phyloP scores from a whole-genome alignment of 2,329 filamentous ascomycete species.

The Monosporascus ibericus region DNA sequence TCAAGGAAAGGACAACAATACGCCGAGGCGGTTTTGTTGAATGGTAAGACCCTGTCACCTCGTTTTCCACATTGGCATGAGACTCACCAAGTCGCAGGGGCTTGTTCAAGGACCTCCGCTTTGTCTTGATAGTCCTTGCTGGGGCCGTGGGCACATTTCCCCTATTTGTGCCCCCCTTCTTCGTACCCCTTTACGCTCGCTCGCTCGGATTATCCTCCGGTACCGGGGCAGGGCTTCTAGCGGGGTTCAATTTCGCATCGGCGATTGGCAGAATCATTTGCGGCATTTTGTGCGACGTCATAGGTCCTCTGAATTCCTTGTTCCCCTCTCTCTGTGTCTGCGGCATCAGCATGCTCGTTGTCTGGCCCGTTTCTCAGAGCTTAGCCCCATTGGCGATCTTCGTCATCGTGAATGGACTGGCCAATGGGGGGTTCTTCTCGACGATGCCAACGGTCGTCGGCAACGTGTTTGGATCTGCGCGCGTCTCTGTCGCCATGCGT shows the following conservation, averaged over 20 bases:
- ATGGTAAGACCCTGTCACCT: constrained; percentile 30
- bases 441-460: constrained; percentile 58
- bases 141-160: constrained; percentile 53
- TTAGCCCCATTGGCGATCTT: constrained; percentile 50
- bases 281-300: constrained; percentile 46
- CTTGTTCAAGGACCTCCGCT: constrained; percentile 34
- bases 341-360: constrained; percentile 50
- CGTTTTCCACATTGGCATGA: not conserved
- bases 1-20: constrained; percentile 40
- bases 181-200: constrained; percentile 51
- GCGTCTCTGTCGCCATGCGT: constrained; percentile 51
- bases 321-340: constrained; percentile 44
- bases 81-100: not conserved
- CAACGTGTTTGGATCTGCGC: constrained; percentile 50
- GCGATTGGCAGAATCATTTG: constrained; percentile 50
- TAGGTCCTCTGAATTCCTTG: constrained; percentile 52
- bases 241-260: constrained; percentile 56
- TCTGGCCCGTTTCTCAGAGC: constrained; percentile 54
- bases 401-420: constrained; percentile 52
- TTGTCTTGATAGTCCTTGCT: constrained; percentile 46
- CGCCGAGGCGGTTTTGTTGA: constrained; percentile 38
- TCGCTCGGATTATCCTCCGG: constrained; percentile 48
- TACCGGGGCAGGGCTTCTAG: constrained; percentile 51
- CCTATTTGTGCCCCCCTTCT: constrained; percentile 46
- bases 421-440: constrained; percentile 59